Conservation (phyloP, 345 rosid genomes). For the Rhodamnia rubescens region DNA sequence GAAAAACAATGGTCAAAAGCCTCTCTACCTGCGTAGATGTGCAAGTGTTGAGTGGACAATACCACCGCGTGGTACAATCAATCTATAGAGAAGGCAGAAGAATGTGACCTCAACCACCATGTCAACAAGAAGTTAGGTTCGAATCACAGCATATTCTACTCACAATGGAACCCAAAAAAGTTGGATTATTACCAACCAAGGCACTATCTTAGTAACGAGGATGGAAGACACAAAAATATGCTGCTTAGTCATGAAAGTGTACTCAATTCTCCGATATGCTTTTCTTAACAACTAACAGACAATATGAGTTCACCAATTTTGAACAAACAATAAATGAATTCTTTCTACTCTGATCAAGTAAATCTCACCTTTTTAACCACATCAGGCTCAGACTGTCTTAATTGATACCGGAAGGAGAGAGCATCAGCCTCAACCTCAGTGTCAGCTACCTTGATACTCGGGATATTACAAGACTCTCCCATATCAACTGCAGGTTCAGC, state of each 20-base stretch:
- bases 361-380: conserved; percentile 29
- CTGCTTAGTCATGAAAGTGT: not conserved
- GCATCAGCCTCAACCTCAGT: conserved; percentile 30
- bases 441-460: conserved; percentile 30
- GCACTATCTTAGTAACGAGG: not conserved
- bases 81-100: not conserved
- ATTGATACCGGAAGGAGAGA: conserved; percentile 18
- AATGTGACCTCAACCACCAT: not conserved
- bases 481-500: conserved; percentile 28
- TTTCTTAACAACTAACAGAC: not conserved
- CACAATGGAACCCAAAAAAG: not conserved
- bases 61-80: not conserved
- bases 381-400: conserved; percentile 27
- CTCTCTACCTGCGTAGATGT: not conserved
- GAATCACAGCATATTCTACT: not conserved
- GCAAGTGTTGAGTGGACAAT: not conserved
- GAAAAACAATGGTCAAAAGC: not conserved
- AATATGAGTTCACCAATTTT: not conserved
- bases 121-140: not conserved
- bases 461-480: conserved; percentile 24
- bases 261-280: not conserved
- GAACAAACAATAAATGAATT: not conserved
- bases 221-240: not conserved
- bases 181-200: not conserved
- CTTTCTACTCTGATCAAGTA: not conserved